Evolutionary conservation across 2,329 filamentous ascomycete genomes (phyloP).

Genomic region (Arthrobotrys entomopaga): DNA sequence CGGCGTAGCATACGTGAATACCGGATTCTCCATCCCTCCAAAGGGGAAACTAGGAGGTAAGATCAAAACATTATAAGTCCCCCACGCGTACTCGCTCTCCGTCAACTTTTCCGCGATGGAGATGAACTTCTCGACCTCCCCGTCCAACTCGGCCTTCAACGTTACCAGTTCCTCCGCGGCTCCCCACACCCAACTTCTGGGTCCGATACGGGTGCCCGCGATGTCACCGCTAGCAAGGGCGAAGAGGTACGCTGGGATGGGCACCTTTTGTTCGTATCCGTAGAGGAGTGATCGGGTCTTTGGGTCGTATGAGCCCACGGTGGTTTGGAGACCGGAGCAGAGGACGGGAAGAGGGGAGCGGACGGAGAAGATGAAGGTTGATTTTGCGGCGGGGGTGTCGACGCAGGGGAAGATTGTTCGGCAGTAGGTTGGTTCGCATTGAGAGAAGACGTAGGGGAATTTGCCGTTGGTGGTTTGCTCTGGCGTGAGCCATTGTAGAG

Average conservation of each 20-base stretch:
- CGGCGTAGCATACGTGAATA: slow-evolving; percentile 94
- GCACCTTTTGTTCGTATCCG: slow-evolving; percentile 86
- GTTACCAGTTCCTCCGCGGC: slow-evolving; percentile 85
- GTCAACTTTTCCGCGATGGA: slow-evolving; percentile 78
- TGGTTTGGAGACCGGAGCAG: slow-evolving; percentile 78
- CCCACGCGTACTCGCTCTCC: slow-evolving; percentile 81
- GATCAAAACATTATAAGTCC: slow-evolving; percentile 85
- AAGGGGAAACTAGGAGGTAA: slow-evolving; percentile 65
- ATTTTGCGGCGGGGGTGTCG: slow-evolving; percentile 96
- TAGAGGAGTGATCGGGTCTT: slow-evolving; percentile 70
- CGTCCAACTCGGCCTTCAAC: slow-evolving; percentile 90
- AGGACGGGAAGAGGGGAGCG: slow-evolving; percentile 88
- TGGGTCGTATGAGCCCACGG: slow-evolving; percentile 55
- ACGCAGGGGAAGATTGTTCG: slow-evolving; percentile 95
- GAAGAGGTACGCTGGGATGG: slow-evolving; percentile 93
- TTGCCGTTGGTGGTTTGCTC: slow-evolving; percentile 95
- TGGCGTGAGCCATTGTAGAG: slow-evolving; percentile 93
- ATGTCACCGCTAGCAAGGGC: slow-evolving; percentile 90
- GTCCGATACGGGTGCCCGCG: slow-evolving; percentile 83
- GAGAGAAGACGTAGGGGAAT: slow-evolving; percentile 96
- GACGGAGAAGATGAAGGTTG: slow-evolving; percentile 90
- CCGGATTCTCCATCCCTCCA: slow-evolving; percentile 89
- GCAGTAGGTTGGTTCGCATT: slow-evolving; percentile 96
- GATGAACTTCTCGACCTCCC: slow-evolving; percentile 91
- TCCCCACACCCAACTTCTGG: slow-evolving; percentile 83